phyloP scores from a whole-genome alignment of 352 stramenopile species.

The Phytophthora foliorum region DNA sequence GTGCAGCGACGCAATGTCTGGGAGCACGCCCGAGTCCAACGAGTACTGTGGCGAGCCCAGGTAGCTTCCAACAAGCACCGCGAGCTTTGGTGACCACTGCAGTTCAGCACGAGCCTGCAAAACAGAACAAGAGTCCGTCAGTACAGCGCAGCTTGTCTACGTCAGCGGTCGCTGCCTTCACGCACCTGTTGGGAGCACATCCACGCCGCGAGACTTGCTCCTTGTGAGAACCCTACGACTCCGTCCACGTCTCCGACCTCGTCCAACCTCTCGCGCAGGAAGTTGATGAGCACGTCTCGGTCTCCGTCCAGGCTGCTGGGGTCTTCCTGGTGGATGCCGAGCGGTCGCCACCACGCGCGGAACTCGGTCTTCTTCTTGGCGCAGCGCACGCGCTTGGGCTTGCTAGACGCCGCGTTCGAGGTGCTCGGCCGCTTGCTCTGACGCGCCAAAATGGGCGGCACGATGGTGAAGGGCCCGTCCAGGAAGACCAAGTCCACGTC shows the following conservation, averaged over 20 bases:
- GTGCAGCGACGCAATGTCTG: slow-evolving; percentile 73
- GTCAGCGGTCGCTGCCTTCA: background rate
- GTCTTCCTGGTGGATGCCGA: slow-evolving; percentile 59
- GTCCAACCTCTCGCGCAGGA: slow-evolving; percentile 64
- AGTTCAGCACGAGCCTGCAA: slow-evolving; percentile 60
- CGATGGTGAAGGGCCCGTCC: slow-evolving; percentile 77
- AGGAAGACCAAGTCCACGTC: slow-evolving; percentile 77
- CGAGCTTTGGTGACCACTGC: slow-evolving; percentile 74
- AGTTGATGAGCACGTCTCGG: slow-evolving; percentile 61
- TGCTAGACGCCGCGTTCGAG: slow-evolving; percentile 8
- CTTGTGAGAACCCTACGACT: slow-evolving; percentile 88
- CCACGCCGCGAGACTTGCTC: slow-evolving; percentile 81
- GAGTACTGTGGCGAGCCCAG: slow-evolving; percentile 66
- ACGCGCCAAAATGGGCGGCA: slow-evolving; percentile 73
- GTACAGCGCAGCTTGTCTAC: background rate
- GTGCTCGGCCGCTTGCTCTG: slow-evolving; percentile 40
- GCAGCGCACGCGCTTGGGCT: slow-evolving; percentile 48
- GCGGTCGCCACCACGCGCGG: slow-evolving; percentile 79
- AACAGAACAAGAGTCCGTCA: slow-evolving; percentile 8
- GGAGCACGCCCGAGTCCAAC: slow-evolving; percentile 57
- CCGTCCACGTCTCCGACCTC: slow-evolving; percentile 75
- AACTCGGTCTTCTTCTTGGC: slow-evolving; percentile 72
- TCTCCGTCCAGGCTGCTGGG: slow-evolving; percentile 60
- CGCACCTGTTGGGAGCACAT: slow-evolving; percentile 76
- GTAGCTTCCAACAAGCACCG: slow-evolving; percentile 84